These are phyloP conservation scores for Stagonosporopsis vannaccii DNA, from an alignment of 2,329 filamentous ascomycete genomes.

Conservation along the genomic window DNA sequence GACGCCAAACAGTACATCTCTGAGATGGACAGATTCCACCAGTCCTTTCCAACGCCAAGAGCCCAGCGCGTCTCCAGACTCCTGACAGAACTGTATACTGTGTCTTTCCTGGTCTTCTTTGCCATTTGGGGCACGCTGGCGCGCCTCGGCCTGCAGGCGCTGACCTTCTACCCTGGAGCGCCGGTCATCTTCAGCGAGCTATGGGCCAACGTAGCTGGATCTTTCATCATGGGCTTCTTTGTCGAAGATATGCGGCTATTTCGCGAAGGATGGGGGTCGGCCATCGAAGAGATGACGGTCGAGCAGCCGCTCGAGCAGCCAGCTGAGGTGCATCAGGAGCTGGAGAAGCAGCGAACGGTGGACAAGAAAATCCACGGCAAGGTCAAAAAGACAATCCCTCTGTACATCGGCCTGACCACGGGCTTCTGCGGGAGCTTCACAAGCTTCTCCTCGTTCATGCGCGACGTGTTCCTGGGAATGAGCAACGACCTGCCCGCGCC, in stretches of 20 bases:
- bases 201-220: conserved; percentile 89
- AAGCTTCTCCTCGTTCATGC: conserved; percentile 85
- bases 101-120: conserved; percentile 86
- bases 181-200: conserved; percentile 77
- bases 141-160: conserved; percentile 77
- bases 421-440: conserved; percentile 92
- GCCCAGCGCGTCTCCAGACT: conserved; percentile 33
- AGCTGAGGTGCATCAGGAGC: conserved; percentile 36
- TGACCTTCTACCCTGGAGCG: conserved; percentile 80
- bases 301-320: conserved; percentile 19
- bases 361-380: conserved; percentile 49
- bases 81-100: conserved; percentile 62
- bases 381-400: conserved; percentile 83
- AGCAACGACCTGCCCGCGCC: conserved; percentile 74
- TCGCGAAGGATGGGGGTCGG: conserved; percentile 68
- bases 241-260: conserved; percentile 80
- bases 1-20: conserved; percentile 9
- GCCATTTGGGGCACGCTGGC: conserved; percentile 84
- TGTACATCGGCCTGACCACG: conserved; percentile 86
- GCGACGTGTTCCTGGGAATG: conserved; percentile 79
- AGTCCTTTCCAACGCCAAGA: conserved; percentile 20
- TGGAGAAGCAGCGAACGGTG: conserved; percentile 55
- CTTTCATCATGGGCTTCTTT: conserved; percentile 84
- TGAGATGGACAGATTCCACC: conserved; percentile 19
- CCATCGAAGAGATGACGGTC: conserved; percentile 33